Evolutionary conservation across 78 protist species (phyloP), one percentile per base, ranked within the genome.

Genomic region (Dictyostelium capitatum): DNA sequence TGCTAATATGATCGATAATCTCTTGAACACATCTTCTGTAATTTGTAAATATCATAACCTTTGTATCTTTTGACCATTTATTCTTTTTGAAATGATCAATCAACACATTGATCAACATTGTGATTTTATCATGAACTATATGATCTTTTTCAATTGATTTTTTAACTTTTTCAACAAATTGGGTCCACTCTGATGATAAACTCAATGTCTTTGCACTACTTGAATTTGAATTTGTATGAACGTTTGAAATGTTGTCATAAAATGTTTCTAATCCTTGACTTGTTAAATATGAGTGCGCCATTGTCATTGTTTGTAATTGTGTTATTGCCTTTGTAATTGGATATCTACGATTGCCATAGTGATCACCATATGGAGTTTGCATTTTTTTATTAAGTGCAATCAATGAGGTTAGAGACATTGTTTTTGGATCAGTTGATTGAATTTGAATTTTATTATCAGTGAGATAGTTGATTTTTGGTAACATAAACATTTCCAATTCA

Each of bases 1-100:
- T 48, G 11, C 4, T 37, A 2, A 83, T 30, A 82, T 92, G 6
- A 93, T 82, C 78, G 69, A 95, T 51, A 79, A 50, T 41, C 74
- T 50, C 32, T 87, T 47, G 51, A 30, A 73, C 51, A 10, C 53
- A 20, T 46, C 50, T 23, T 70, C 74, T 81, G 46, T 25, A 80
- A 20, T 90, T 75, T 17, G 28, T 48, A 64, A 98, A 98, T 32
- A 98, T 65, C 92, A 98, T 96, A 19, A 95, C 97, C 5, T 97
- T 77, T 7, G 97, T 96, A 23, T 65, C 9, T 62, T 59, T 51
- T 54, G 47, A 32, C 37, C 7, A 11, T 56, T 43, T 20, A 79
- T 83, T 95, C 30, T 59, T n/a, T 75, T 53, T 92, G 84, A 73
- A 91, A 11, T 89, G 90, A 41, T 37, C 92, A 75, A 7, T 53